A percentile compares a stretch with the other conserved stretches of the same genome.
These are phyloP conservation scores for Podila epigama DNA, from an alignment of 192 early-diverging fungal genomes.

Conservation along the genomic window DNA sequence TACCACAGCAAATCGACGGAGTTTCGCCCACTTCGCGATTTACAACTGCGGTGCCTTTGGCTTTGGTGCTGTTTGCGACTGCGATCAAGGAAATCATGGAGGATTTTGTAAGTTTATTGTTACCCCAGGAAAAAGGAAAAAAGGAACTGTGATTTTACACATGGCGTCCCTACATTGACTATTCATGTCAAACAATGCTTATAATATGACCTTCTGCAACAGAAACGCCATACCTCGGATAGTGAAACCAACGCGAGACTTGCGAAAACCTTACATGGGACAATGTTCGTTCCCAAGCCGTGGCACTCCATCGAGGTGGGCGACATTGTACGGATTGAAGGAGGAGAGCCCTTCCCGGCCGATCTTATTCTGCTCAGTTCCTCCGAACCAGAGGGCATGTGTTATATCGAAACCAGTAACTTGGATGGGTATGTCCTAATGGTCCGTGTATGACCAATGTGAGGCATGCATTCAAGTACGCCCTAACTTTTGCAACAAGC, in stretches of 20 bases:
- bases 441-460: background rate
- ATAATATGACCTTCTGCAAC: background rate
- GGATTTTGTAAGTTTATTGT: conserved; percentile 67
- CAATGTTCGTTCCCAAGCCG: conserved; percentile 73
- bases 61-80: conserved; percentile 86
- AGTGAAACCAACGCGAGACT: conserved; percentile 74
- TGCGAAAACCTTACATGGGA: conserved; percentile 66
- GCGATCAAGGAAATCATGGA: conserved; percentile 95
- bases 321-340: conserved; percentile 91
- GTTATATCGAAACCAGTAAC: conserved; percentile 98
- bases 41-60: conserved; percentile 86
- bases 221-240: conserved; percentile 80
- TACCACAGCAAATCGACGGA: conserved; percentile 87
- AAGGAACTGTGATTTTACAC: no score
- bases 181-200: background rate
- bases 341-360: conserved; percentile 89
- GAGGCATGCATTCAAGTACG: background rate
- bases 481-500: background rate
- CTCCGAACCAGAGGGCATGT: conserved; percentile 94
- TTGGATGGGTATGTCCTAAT: conserved; percentile 78
- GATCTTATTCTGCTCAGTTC: conserved; percentile 91
- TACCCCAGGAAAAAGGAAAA: background rate
- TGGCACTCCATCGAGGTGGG: conserved; percentile 90
- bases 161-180: background rate
- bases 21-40: conserved; percentile 92